Percentiles rank a stretch among this genome's conserved stretches.
Evolutionary conservation across 1,284 basidiomycete species (phyloP).

Genomic region (Paramarasmius palmivorus): DNA sequence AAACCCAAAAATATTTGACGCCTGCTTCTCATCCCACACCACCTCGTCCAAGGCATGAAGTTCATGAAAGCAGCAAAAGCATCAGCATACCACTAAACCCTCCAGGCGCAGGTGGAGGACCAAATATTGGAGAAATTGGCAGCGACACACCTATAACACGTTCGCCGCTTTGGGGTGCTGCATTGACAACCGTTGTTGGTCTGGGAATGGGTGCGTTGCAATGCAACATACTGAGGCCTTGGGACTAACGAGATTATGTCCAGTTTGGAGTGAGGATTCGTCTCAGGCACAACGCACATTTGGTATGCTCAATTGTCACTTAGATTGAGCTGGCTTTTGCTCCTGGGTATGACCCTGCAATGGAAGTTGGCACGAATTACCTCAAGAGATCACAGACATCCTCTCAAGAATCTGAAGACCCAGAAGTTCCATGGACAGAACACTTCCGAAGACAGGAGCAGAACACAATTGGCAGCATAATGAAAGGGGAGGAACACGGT

Average conservation of each 20-base stretch:
- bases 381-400: constrained; percentile 26
- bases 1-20: too few relatives aligned
- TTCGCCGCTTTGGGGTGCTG: constrained; percentile 50
- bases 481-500: constrained; percentile 69
- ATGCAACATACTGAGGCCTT: constrained; percentile 81
- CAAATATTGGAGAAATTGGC: constrained; percentile 30
- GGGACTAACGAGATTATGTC: constrained; percentile 51
- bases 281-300: constrained; percentile 8
- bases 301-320: constrained; percentile 16
- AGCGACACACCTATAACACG: constrained; percentile 36
- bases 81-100: constrained; percentile 41
- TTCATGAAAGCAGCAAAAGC: constrained; percentile 35
- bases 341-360: constrained; percentile 73
- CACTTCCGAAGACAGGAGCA: constrained; percentile 75
- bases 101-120: constrained; percentile 35
- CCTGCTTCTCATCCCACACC: not conserved
- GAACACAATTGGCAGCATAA: constrained; percentile 73
- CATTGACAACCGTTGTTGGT: constrained; percentile 61
- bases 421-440: constrained; percentile 49
- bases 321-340: constrained; percentile 68
- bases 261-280: constrained; percentile 2
- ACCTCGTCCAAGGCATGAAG: constrained; percentile 29
- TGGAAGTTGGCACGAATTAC: constrained; percentile 64
- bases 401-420: constrained; percentile 21
- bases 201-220: constrained; percentile 60